These are phyloP conservation scores for Alternaria longipes DNA, from an alignment of 2,329 filamentous ascomycete species.

Conservation along the genomic window DNA sequence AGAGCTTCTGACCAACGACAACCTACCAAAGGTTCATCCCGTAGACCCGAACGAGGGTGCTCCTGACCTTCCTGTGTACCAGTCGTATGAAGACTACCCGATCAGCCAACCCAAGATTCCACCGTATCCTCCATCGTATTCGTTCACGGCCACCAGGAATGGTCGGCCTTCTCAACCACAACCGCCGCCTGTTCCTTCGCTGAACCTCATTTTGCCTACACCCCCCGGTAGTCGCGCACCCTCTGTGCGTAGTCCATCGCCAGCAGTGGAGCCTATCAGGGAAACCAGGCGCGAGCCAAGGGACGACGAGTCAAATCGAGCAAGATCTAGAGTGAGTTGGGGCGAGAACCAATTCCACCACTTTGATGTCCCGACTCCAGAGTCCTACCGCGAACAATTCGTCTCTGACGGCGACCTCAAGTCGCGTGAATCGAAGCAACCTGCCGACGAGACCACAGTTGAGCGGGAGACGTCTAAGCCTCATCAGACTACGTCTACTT, in stretches of 20 bases:
- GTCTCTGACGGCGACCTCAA: constrained; percentile 45
- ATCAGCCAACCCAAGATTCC: constrained; percentile 38
- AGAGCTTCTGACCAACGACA: constrained; percentile 53
- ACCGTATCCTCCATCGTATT: constrained; percentile 51
- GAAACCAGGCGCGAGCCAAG: constrained; percentile 33
- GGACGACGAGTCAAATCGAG: constrained; percentile 34
- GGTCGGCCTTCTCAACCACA: constrained; percentile 45
- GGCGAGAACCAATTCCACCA: constrained; percentile 58
- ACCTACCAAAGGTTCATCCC: constrained; percentile 45
- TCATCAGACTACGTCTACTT: constrained; percentile 35
- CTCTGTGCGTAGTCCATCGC: constrained; percentile 49
- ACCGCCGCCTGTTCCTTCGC: constrained; percentile 59
- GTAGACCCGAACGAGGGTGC: constrained; percentile 56
- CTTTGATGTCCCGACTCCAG: constrained; percentile 58
- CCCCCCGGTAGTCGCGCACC: constrained; percentile 62
- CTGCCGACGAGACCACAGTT: constrained; percentile 52
- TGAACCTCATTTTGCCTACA: constrained; percentile 67
- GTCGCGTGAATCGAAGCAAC: constrained; percentile 31
- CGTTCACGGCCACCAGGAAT: constrained; percentile 53
- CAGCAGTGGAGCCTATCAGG: constrained; percentile 40
- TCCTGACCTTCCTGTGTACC: constrained; percentile 55
- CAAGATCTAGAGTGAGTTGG: constrained; percentile 56
- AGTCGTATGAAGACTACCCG: constrained; percentile 52
- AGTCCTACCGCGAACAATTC: constrained; percentile 52
- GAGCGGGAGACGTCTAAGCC: constrained; percentile 48